phyloP scores from a whole-genome alignment of 148 eudicot genomes.

The Tetragonia tetragonoides region DNA sequence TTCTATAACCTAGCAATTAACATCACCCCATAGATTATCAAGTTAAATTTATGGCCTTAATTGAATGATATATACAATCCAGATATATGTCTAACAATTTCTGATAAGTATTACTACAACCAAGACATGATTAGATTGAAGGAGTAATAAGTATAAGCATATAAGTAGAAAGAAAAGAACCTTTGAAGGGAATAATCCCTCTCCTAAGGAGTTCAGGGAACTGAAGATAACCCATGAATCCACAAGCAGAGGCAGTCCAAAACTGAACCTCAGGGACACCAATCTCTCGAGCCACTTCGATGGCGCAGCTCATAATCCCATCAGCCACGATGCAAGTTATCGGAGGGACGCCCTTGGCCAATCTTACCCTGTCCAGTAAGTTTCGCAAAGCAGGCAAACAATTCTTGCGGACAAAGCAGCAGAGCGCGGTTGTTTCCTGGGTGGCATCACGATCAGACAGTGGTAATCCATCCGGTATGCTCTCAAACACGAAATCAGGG shows the following conservation, averaged over 20 bases:
- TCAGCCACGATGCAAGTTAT: slow-evolving; percentile 25
- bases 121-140: too few species aligned
- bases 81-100: too few species aligned
- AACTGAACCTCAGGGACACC: slow-evolving; percentile 20
- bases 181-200: slow-evolving; percentile 30
- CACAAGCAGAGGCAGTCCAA: slow-evolving; percentile 36
- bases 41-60: too few species aligned
- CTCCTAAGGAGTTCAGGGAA: slow-evolving; percentile 23
- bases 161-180: too few species aligned
- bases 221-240: slow-evolving; percentile 25
- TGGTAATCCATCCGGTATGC: slow-evolving; percentile 32
- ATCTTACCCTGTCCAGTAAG: slow-evolving; percentile 9
- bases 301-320: slow-evolving; percentile 22
- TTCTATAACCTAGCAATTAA: too few species aligned
- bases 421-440: slow-evolving; percentile 18
- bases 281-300: slow-evolving; percentile 27
- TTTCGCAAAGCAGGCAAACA: slow-evolving; percentile 19
- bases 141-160: too few species aligned
- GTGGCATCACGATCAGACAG: slow-evolving; percentile 29
- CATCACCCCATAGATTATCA: too few species aligned
- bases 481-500: slow-evolving; percentile 23
- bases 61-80: too few species aligned
- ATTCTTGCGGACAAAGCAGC: slow-evolving; percentile 6
- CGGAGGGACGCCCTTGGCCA: slow-evolving; percentile 7
- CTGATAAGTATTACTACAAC: too few species aligned